Base-by-base conservation (phyloP, 345 rosid species). In the Draba incana region DNA sequence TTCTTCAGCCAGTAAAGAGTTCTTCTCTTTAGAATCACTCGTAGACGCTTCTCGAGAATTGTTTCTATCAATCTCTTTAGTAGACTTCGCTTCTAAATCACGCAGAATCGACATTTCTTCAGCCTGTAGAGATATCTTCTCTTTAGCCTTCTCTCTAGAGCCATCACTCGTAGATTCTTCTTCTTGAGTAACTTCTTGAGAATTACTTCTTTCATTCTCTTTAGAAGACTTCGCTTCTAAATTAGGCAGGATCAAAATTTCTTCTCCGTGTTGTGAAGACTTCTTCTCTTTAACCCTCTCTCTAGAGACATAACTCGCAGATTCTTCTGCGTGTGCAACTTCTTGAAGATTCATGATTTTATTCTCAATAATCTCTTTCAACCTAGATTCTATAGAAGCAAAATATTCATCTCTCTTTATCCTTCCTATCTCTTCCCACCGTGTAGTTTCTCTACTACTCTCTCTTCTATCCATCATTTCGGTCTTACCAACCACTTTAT, bases 301-400 rank as follows among this genome's bases (percentile, higher is more conserved):
- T 30, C 10, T 53, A 42, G 23, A 55, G 53, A 8, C 53, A 4
- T 54, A 6, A 27, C 30, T 67, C 5, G 1, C 4, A 67, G 46
- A 16, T 20, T 4, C 24, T 31, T 54, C 62, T 54, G 15, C 20
- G 31, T 42, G 33, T 24, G 3, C 6, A 57, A 37, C 50, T 38
- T 69, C 64, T 56, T 44, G 46, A 68, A 41, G 16, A 64, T 25
- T 65, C 46, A 64, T 47, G 4, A 20, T 48, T 48, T 55, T 68
- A 45, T 41, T 31, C 52, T 53, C 54, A 54, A 20, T 1, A 45
- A 10, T 33, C 25, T 53, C 53, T 47, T 44, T 66, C 37, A 28
- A 54, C 69, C 54, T 75, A 4, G n/a, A 30, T 68, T 39, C 52
- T 28, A 13, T 30, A 54, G 46, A 46, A 53, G 31, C 31, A 35